These are phyloP conservation scores for Kwoniella sp. DNA, from an alignment of 768 basidiomycete genomes.

Conservation along the genomic window DNA sequence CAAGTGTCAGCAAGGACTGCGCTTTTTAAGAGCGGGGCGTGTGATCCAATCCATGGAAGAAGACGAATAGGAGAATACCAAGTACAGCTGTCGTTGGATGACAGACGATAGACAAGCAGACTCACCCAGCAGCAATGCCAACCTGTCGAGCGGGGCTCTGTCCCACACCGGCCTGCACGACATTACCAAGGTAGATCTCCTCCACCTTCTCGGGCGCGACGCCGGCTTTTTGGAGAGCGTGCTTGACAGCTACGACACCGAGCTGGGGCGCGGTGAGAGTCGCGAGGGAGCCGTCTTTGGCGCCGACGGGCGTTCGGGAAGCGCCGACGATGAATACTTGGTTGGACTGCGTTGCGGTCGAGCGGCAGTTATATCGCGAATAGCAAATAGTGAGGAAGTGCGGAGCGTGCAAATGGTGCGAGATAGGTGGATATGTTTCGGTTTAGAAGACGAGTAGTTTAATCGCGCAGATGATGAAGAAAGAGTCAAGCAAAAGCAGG, in stretches of 20 bases:
- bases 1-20: too few species aligned
- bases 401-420: too few species aligned
- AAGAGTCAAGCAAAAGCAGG: too few species aligned
- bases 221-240: slow-evolving; percentile 77
- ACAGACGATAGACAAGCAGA: slow-evolving; percentile 5
- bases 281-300: slow-evolving; percentile 87
- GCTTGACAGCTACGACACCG: slow-evolving; percentile 83
- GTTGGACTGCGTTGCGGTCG: neutral
- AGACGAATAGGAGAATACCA: too few species aligned
- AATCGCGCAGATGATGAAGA: too few species aligned
- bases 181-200: slow-evolving; percentile 96
- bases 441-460: too few species aligned
- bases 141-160: slow-evolving; percentile 99
- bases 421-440: too few species aligned
- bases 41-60: too few species aligned
- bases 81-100: too few species aligned
- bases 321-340: slow-evolving; percentile 75
- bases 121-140: slow-evolving; percentile 77
- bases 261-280: slow-evolving; percentile 87
- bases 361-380: too few species aligned
- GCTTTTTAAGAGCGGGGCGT: too few species aligned
- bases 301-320: slow-evolving; percentile 89
- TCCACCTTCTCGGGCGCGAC: slow-evolving; percentile 82
- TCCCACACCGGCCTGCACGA: slow-evolving; percentile 94
- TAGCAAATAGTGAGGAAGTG: too few species aligned